Conservation (phyloP, 495 filamentous ascomycete genomes). For the Talaromyces adpressus region DNA sequence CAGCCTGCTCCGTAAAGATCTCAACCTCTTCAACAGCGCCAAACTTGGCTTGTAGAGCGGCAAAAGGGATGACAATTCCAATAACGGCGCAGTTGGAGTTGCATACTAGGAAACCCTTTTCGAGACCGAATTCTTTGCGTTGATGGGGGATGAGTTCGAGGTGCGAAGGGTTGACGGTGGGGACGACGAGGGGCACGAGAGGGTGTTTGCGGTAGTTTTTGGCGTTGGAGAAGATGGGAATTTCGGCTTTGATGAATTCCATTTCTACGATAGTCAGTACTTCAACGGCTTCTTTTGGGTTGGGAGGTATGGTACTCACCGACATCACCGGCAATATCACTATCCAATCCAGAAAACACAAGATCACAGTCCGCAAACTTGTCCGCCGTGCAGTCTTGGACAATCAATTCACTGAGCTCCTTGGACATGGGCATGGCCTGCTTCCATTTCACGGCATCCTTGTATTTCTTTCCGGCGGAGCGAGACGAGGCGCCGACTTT, state of each 20-base stretch:
- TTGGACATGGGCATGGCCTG: slow-evolving; percentile 66
- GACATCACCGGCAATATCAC: slow-evolving; percentile 74
- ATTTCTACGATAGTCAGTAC: slow-evolving; percentile 43
- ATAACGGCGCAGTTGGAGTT: slow-evolving; percentile 91
- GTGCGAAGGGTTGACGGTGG: slow-evolving; percentile 76
- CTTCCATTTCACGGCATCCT: slow-evolving; percentile 80
- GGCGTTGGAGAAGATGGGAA: slow-evolving; percentile 80
- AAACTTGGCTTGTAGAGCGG: slow-evolving; percentile 70
- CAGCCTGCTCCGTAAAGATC: slow-evolving; percentile 82
- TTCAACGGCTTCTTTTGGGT: too few species aligned
- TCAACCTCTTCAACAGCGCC: slow-evolving; percentile 66
- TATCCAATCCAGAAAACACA: slow-evolving; percentile 83
- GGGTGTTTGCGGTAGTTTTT: slow-evolving; percentile 85
- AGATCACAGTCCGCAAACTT: slow-evolving; percentile 78
- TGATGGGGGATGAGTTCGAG: slow-evolving; percentile 73
- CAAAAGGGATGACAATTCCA: slow-evolving; percentile 82
- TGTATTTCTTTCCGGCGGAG: slow-evolving; percentile 76
- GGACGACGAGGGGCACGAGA: slow-evolving; percentile 76
- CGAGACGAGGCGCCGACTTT: slow-evolving; percentile 73
- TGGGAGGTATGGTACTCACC: slow-evolving; percentile 29
- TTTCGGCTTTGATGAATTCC: slow-evolving; percentile 69
- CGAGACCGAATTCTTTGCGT: slow-evolving; percentile 53
- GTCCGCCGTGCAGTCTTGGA: slow-evolving; percentile 67
- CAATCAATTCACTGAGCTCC: slow-evolving; percentile 57
- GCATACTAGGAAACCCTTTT: slow-evolving; percentile 78